phyloP scores from a whole-genome alignment of 495 filamentous ascomycete genomes.

The Paragyromitra xinjiangensis region DNA sequence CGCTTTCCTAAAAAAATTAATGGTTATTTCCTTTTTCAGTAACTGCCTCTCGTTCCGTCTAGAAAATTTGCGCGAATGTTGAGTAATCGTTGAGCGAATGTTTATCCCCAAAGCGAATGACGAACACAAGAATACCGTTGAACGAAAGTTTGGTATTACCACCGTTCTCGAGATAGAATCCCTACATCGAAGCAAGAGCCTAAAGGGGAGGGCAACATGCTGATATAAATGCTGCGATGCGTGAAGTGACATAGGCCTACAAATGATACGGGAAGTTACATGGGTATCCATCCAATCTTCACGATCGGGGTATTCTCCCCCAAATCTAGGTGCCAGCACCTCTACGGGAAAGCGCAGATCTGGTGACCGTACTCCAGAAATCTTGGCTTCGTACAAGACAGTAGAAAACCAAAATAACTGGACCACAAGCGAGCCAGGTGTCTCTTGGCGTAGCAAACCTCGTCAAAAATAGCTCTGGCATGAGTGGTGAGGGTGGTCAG shows the following conservation, averaged over 20 bases:
- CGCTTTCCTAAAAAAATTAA: background rate
- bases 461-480: constrained; percentile 21
- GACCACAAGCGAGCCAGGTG: constrained; percentile 16
- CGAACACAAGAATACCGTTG: background rate
- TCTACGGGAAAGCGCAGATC: constrained; percentile 14
- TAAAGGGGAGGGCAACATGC: background rate
- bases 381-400: constrained; percentile 17
- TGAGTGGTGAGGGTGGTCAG: background rate
- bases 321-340: constrained; percentile 7
- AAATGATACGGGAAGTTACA: background rate
- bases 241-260: no score
- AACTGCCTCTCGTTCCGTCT: background rate
- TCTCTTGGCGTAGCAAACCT: background rate
- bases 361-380: constrained; percentile 26
- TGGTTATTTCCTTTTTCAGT: background rate
- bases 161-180: background rate
- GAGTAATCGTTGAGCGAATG: constrained; percentile 14
- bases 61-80: background rate
- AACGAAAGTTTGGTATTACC: constrained; percentile 32
- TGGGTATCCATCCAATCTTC: background rate
- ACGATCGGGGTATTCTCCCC: background rate
- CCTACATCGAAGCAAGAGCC: background rate
- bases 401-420: background rate
- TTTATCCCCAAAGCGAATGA: constrained; percentile 8
- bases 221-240: constrained; percentile 30